phyloP scores from a whole-genome alignment of 805 yeast genomes.

The Candida sanyiensis region DNA sequence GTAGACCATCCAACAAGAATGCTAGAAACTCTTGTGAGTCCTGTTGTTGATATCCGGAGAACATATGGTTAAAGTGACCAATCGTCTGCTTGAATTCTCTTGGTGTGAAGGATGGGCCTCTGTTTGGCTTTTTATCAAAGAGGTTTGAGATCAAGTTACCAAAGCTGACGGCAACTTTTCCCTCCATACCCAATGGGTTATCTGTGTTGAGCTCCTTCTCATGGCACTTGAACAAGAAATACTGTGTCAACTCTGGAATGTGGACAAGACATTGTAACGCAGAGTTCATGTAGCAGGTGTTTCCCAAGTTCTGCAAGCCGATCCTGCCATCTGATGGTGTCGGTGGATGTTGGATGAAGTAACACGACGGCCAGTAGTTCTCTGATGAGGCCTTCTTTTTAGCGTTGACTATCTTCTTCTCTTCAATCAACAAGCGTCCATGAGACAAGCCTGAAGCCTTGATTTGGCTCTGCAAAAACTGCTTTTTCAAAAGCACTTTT shows the following conservation, averaged over 20 bases:
- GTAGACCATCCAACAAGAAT: conserved; percentile 80
- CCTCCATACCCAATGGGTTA: conserved; percentile 84
- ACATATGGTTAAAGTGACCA: conserved; percentile 74
- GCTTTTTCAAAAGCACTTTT: conserved; percentile 23
- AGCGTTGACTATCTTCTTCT: conserved; percentile 15
- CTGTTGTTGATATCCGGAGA: conserved; percentile 80
- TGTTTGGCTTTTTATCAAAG: conserved; percentile 32
- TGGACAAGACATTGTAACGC: conserved; percentile 88
- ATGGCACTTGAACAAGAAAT: conserved; percentile 59
- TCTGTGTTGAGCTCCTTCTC: conserved; percentile 60
- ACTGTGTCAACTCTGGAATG: conserved; percentile 73
- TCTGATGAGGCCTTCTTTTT: conserved; percentile 12
- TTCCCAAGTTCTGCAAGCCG: conserved; percentile 74
- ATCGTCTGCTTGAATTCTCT: conserved; percentile 70
- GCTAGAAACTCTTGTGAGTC: conserved; percentile 93
- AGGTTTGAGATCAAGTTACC: conserved; percentile 59
- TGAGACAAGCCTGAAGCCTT: conserved; percentile 18
- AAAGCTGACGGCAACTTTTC: conserved; percentile 75
- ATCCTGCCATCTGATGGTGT: conserved; percentile 42
- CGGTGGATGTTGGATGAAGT: conserved; percentile 27
- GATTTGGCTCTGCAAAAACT: conserved; percentile 15
- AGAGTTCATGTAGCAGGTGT: conserved; percentile 92
- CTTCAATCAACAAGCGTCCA: conserved; percentile 32
- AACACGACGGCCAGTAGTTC: conserved; percentile 35
- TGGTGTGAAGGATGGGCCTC: conserved; percentile 37